phyloP scores from a whole-genome alignment of 2,329 filamentous ascomycete species.

The Basipetospora chlamydospora region DNA sequence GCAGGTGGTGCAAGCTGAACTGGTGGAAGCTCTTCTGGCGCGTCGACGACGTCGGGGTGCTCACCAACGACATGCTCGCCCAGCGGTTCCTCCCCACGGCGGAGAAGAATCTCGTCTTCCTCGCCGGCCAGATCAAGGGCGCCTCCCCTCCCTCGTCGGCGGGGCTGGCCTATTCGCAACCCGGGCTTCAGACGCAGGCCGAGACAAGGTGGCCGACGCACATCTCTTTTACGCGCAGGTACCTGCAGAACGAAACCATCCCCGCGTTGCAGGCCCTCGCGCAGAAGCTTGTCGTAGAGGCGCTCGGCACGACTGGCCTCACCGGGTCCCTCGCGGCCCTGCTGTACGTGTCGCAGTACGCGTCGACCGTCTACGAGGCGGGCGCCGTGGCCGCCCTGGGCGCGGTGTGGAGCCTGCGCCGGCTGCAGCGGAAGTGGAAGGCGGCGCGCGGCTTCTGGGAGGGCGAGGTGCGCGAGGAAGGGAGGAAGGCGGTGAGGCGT shows the following conservation, averaged over 20 bases:
- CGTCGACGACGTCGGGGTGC: conserved; percentile 78
- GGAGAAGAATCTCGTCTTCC: conserved; percentile 69
- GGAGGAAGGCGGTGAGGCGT: conserved; percentile 44
- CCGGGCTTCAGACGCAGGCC: conserved; percentile 4
- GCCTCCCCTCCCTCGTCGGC: conserved; percentile 28
- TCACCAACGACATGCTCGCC: conserved; percentile 64
- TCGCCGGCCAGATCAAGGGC: conserved; percentile 42
- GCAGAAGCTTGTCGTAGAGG: conserved; percentile 61
- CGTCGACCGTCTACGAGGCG: conserved; percentile 42
- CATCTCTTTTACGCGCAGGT: conserved; percentile 56
- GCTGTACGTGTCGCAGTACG: conserved; percentile 40
- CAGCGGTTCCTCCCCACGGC: conserved; percentile 64
- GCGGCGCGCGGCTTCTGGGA: conserved; percentile 46
- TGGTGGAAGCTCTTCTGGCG: conserved; percentile 98
- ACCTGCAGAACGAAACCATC: conserved; percentile 51
- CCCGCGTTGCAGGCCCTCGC: conserved; percentile 58
- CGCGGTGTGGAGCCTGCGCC: conserved; percentile 40
- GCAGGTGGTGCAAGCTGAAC: conserved; percentile 61
- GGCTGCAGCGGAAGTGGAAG: conserved; percentile 51
- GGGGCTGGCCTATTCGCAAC: background rate
- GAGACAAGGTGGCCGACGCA: conserved; percentile 54
- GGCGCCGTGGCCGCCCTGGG: conserved; percentile 48
- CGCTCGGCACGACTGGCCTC: conserved; percentile 55
- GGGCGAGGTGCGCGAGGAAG: conserved; percentile 51
- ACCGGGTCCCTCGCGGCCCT: conserved; percentile 39